These are phyloP conservation scores for Oryza punctata DNA, from an alignment of 176 grass and related monocot genomes.

Conservation along the genomic window DNA sequence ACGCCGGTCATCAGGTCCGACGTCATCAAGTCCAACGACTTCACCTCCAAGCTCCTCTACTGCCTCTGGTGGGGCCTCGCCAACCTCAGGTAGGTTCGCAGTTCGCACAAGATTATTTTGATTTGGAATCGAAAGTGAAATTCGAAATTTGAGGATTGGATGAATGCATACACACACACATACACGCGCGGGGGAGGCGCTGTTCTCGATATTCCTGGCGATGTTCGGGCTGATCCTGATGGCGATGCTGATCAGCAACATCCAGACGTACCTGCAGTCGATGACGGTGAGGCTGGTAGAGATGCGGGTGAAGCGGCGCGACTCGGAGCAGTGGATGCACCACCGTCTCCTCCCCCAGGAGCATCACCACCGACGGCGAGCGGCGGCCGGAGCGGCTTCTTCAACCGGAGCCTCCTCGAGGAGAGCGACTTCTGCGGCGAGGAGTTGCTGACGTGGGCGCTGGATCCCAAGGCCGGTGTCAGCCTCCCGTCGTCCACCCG, in stretches of 20 bases:
- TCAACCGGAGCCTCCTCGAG: conserved; percentile 55
- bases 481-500: conserved; percentile 65
- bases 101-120: too few species aligned
- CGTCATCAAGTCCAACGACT: conserved; percentile 53
- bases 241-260: conserved; percentile 83
- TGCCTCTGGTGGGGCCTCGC: conserved; percentile 94
- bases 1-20: conserved; percentile 54
- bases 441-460: conserved; percentile 73
- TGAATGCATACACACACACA: conserved; percentile 42
- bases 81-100: too few species aligned
- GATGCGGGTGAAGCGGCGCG: conserved; percentile 69
- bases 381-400: conserved; percentile 67
- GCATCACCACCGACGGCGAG: conserved; percentile 69
- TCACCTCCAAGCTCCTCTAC: conserved; percentile 68
- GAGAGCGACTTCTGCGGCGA: conserved; percentile 74
- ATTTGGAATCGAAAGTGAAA: too few species aligned
- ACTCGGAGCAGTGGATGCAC: conserved; percentile 93
- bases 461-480: conserved; percentile 62
- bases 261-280: conserved; percentile 79
- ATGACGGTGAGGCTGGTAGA: conserved; percentile 66
- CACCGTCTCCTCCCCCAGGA: conserved; percentile 60
- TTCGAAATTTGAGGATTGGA: too few species aligned
- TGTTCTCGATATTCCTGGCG: conserved; percentile 72
- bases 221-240: conserved; percentile 78
- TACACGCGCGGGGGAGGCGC: conserved; percentile 54